Conservation (phyloP, 805 yeast species). For the Kodamaea sagamina region DNA sequence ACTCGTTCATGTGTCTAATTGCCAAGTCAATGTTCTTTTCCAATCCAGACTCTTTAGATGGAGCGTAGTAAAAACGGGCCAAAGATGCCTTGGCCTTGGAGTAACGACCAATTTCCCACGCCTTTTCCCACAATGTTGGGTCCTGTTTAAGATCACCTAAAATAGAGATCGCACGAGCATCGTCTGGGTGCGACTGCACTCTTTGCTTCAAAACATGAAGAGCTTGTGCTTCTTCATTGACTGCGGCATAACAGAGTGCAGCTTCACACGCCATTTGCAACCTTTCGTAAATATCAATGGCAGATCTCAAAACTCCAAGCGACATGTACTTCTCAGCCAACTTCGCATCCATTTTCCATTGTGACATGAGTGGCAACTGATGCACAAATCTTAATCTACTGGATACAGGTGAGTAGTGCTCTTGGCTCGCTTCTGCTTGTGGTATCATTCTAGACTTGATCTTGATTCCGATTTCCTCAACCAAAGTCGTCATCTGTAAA, state of each 20-base stretch:
- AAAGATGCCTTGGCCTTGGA: slow-evolving; percentile 84
- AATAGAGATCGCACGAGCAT: slow-evolving; percentile 80
- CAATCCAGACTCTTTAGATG: slow-evolving; percentile 57
- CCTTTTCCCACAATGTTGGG: slow-evolving; percentile 74
- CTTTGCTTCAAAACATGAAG: slow-evolving; percentile 56
- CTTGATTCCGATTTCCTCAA: slow-evolving; percentile 80
- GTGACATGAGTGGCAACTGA: slow-evolving; percentile 74
- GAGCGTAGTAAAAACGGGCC: slow-evolving; percentile 68
- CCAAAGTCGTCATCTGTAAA: slow-evolving; percentile 86
- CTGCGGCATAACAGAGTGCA: slow-evolving; percentile 88
- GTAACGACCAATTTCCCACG: slow-evolving; percentile 85
- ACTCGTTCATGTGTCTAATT: slow-evolving; percentile 69
- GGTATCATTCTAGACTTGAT: slow-evolving; percentile 57
- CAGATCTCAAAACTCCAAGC: slow-evolving; percentile 80
- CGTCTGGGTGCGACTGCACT: slow-evolving; percentile 59
- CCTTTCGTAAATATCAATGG: slow-evolving; percentile 85
- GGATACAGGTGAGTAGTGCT: slow-evolving; percentile 42
- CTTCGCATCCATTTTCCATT: slow-evolving; percentile 79
- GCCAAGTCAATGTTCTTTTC: slow-evolving; percentile 54
- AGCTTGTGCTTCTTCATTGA: slow-evolving; percentile 72
- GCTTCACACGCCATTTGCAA: slow-evolving; percentile 75
- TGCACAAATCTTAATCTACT: slow-evolving; percentile 68
- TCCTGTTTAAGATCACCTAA: slow-evolving; percentile 83
- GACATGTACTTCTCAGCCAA: slow-evolving; percentile 87
- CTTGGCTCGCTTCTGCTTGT: slow-evolving; percentile 33